Percentiles rank a stretch among this genome's conserved stretches.
Evolutionary conservation across 371 early-diverging fungal genomes (phyloP).

Genomic region (Chytridium lagenaria): DNA sequence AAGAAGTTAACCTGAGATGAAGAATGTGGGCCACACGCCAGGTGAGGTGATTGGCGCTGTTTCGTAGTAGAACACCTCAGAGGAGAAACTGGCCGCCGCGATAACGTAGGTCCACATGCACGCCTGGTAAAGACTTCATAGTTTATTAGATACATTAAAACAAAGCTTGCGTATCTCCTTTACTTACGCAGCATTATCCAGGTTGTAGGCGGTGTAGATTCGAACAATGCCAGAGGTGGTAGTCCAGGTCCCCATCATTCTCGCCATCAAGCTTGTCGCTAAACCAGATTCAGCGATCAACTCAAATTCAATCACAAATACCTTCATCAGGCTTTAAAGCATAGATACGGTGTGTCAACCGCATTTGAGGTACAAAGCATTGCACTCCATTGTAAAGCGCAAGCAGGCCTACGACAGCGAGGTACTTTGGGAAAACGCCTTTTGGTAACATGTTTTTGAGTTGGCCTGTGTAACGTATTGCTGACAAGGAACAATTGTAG

Average conservation of each 20-base stretch:
- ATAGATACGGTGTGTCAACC: slow-evolving; percentile 73
- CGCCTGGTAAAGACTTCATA: slow-evolving; percentile 70
- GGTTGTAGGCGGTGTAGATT: slow-evolving; percentile 77
- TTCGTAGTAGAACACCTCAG: slow-evolving; percentile 73
- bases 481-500: background rate
- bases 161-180: background rate
- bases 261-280: slow-evolving; percentile 67
- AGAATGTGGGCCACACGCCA: slow-evolving; percentile 70
- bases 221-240: slow-evolving; percentile 75
- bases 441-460: slow-evolving; percentile 29
- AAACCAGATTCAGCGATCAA: too few species aligned
- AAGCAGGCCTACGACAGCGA: slow-evolving; percentile 70
- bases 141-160: background rate
- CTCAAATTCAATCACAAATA: slow-evolving; percentile 4
- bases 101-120: slow-evolving; percentile 75
- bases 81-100: slow-evolving; percentile 70
- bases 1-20: slow-evolving; percentile 65
- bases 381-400: slow-evolving; percentile 80
- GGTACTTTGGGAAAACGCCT: slow-evolving; percentile 71
- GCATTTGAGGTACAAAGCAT: slow-evolving; percentile 67
- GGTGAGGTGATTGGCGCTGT: slow-evolving; percentile 62
- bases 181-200: slow-evolving; percentile 70
- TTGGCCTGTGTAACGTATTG: background rate
- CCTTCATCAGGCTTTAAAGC: slow-evolving; percentile 38
- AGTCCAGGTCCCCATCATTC: slow-evolving; percentile 84